These are phyloP conservation scores for Neoascochyta sp. DNA, from an alignment of 2,329 filamentous ascomycete species.

Conservation along the genomic window DNA sequence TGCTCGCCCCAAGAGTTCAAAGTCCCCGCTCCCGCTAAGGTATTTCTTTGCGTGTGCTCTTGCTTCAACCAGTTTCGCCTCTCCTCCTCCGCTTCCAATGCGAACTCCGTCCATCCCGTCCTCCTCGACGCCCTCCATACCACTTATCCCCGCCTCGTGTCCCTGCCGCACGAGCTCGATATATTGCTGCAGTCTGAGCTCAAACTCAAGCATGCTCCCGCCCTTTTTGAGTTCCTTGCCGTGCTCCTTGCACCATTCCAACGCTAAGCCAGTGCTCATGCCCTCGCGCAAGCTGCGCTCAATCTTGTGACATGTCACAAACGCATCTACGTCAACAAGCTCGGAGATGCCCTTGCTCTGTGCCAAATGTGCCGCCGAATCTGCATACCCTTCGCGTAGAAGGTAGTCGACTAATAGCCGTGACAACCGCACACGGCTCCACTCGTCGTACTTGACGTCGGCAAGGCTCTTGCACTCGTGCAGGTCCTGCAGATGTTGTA, in stretches of 20 bases:
- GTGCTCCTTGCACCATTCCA: slow-evolving; percentile 90
- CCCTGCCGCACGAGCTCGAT: slow-evolving; percentile 78
- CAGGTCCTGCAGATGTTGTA: slow-evolving; percentile 76
- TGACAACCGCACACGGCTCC: slow-evolving; percentile 78
- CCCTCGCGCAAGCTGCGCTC: slow-evolving; percentile 63
- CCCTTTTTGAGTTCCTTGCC: slow-evolving; percentile 88
- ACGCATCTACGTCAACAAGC: slow-evolving; percentile 84
- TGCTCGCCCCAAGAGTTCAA: slow-evolving; percentile 67
- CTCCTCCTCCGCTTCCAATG: slow-evolving; percentile 34
- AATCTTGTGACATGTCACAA: slow-evolving; percentile 76
- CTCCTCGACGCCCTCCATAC: slow-evolving; percentile 21
- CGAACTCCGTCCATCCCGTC: slow-evolving; percentile 63
- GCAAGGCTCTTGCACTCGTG: slow-evolving; percentile 76
- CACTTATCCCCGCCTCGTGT: slow-evolving; percentile 26
- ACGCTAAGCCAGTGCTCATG: slow-evolving; percentile 70
- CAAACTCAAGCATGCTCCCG: slow-evolving; percentile 85
- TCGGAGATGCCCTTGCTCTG: slow-evolving; percentile 71
- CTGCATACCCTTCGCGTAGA: slow-evolving; percentile 74
- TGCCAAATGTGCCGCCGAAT: slow-evolving; percentile 72
- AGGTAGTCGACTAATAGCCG: slow-evolving; percentile 90
- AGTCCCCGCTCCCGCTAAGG: slow-evolving; percentile 65
- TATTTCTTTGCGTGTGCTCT: slow-evolving; percentile 79
- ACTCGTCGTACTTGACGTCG: slow-evolving; percentile 90
- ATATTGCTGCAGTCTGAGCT: slow-evolving; percentile 89
- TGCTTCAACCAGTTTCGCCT: slow-evolving; percentile 67